These are phyloP conservation scores for Reticulascus tulasneorum DNA, from an alignment of 2,329 filamentous ascomycete species.

Conservation along the genomic window DNA sequence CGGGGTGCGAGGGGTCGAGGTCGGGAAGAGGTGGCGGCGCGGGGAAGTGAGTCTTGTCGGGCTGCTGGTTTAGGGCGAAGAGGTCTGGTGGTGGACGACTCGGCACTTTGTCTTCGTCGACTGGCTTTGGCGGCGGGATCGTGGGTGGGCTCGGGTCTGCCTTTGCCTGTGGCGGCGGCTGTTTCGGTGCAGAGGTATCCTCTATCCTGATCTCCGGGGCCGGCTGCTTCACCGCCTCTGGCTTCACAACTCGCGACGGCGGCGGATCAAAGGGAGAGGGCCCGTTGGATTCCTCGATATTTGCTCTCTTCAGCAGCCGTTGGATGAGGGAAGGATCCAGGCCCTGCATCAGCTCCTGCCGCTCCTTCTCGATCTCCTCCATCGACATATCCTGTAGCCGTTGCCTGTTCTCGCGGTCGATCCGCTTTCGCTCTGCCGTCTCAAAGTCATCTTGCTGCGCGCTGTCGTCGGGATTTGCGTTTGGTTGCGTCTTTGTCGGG, in stretches of 20 bases:
- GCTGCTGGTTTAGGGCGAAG: conserved; percentile 35
- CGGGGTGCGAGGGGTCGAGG: conserved; percentile 76
- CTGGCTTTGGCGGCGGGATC: conserved; percentile 12
- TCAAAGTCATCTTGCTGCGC: conserved; percentile 23
- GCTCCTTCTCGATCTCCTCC: conserved; percentile 76
- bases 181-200: conserved; percentile 21
- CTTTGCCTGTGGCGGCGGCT: conserved; percentile 11
- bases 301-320: conserved; percentile 70
- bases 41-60: conserved; percentile 57
- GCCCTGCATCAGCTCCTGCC: conserved; percentile 73
- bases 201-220: conserved; percentile 31
- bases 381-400: conserved; percentile 74
- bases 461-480: conserved; percentile 6
- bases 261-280: conserved; percentile 39
- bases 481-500: conserved; percentile 20
- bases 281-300: conserved; percentile 60
- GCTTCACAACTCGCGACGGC: conserved; percentile 3
- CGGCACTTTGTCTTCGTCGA: conserved; percentile 39
- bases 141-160: conserved; percentile 1
- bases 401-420: conserved; percentile 78
- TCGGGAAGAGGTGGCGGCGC: conserved; percentile 54
- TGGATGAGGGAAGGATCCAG: conserved; percentile 74
- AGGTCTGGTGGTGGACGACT: conserved; percentile 36
- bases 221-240: conserved; percentile 7
- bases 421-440: conserved; percentile 62